phyloP scores from a whole-genome alignment of 2,329 filamentous ascomycete species.

The Phialophora expanda region DNA sequence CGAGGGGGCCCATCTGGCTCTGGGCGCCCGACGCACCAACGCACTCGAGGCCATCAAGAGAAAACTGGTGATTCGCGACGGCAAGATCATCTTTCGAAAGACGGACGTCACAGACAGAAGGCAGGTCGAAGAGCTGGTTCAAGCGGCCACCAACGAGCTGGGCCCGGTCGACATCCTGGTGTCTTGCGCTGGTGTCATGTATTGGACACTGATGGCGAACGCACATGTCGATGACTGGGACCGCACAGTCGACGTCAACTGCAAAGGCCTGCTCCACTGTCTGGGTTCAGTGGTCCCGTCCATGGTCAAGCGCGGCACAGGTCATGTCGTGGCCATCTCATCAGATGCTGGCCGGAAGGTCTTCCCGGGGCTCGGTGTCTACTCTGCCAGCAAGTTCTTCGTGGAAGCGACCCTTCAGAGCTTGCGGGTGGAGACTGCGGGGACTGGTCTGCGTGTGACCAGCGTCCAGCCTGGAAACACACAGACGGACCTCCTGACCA shows the following conservation, averaged over 20 bases:
- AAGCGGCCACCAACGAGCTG: slow-evolving; percentile 63
- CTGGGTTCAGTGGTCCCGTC: slow-evolving; percentile 70
- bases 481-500: slow-evolving; percentile 71
- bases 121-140: slow-evolving; percentile 71
- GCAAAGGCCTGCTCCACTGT: slow-evolving; percentile 78
- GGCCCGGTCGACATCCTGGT: slow-evolving; percentile 80
- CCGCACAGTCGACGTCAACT: slow-evolving; percentile 82
- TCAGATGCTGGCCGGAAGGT: slow-evolving; percentile 82
- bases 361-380: slow-evolving; percentile 80
- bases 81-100: slow-evolving; percentile 69
- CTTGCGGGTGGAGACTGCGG: slow-evolving; percentile 75
- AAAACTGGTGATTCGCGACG: slow-evolving; percentile 61
- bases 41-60: slow-evolving; percentile 71
- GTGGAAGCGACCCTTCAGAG: slow-evolving; percentile 80
- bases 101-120: slow-evolving; percentile 73
- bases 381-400: slow-evolving; percentile 84
- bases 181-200: slow-evolving; percentile 83
- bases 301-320: slow-evolving; percentile 71
- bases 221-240: slow-evolving; percentile 76
- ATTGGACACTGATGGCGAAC: slow-evolving; percentile 86
- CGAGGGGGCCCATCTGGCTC: slow-evolving; percentile 44
- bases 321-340: slow-evolving; percentile 80
- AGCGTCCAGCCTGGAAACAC: slow-evolving; percentile 79
- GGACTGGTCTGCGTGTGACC: slow-evolving; percentile 73
- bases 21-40: slow-evolving; percentile 67